Percentiles rank a stretch among this genome's conserved stretches.
Conservation (phyloP, 164 flowering plant species). For the Tinospora cordifolia region DNA sequence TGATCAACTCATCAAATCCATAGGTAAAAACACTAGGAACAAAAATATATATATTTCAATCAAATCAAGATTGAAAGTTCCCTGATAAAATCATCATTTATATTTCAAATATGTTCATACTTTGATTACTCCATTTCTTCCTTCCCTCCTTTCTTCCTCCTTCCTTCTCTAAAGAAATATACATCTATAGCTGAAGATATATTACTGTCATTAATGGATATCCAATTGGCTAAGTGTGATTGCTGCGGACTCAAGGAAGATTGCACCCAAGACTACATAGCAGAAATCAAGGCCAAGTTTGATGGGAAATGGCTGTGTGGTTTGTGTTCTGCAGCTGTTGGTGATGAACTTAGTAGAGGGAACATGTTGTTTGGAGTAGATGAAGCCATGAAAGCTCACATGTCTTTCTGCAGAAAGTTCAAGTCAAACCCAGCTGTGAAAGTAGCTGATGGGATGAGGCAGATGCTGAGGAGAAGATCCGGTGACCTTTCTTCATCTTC, state of each 20-base stretch:
- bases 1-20: constrained; percentile 14
- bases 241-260: constrained; percentile 93
- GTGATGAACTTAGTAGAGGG: constrained; percentile 56
- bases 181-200: constrained; percentile 26
- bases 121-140: not conserved
- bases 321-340: constrained; percentile 82
- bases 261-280: constrained; percentile 84
- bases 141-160: not conserved
- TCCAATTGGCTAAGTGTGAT: constrained; percentile 74
- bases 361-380: constrained; percentile 34
- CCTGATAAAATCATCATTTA: not conserved
- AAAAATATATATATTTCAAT: too few species aligned
- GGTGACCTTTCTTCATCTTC: constrained; percentile 33
- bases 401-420: constrained; percentile 52
- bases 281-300: constrained; percentile 57
- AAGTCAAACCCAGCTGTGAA: constrained; percentile 57
- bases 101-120: constrained; percentile 1
- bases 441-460: constrained; percentile 75
- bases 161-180: not conserved
- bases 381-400: constrained; percentile 71
- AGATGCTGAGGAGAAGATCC: constrained; percentile 67
- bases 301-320: constrained; percentile 94
- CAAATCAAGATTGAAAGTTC: constrained; percentile 17
- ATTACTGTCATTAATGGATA: constrained; percentile 44
- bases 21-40: constrained; percentile 7